These are phyloP conservation scores for Sistotremastrum suecicum DNA, from an alignment of 768 basidiomycete species.

Conservation along the genomic window DNA sequence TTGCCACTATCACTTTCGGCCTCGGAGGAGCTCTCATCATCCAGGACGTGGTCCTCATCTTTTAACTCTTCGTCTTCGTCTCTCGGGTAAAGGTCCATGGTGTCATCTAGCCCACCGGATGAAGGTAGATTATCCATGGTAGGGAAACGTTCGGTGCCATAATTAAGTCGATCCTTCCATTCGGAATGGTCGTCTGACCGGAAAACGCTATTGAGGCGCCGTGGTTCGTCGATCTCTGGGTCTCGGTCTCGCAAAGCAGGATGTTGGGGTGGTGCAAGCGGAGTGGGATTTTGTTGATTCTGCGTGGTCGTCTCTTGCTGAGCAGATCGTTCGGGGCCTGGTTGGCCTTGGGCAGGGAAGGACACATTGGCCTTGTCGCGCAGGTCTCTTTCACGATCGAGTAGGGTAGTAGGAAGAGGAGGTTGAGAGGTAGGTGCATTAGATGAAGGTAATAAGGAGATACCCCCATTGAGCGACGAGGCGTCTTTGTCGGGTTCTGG, in stretches of 20 bases:
- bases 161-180: conserved; percentile 53
- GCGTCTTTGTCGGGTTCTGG: conserved; percentile 60
- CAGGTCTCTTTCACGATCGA: not conserved
- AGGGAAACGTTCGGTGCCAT: not conserved
- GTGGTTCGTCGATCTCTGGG: conserved; percentile 32
- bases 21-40: conserved; percentile 32
- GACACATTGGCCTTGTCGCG: no score
- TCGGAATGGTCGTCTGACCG: conserved; percentile 74
- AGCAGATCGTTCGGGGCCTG: no score
- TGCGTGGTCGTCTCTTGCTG: conserved; percentile 9
- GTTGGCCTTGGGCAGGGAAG: no score
- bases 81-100: conserved; percentile 16
- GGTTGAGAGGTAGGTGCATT: no score
- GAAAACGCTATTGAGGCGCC: conserved; percentile 64
- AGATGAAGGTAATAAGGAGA: no score
- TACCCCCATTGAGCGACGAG: conserved; percentile 43
- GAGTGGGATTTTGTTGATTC: conserved; percentile 14
- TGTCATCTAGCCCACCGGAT: not conserved
- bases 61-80: conserved; percentile 60
- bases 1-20: conserved; percentile 57
- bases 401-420: not conserved
- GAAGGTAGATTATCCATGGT: not conserved
- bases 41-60: conserved; percentile 34
- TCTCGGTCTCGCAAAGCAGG: conserved; percentile 23
- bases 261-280: conserved; percentile 18